Evolutionary conservation across 129 eudicot species (phyloP), one percentile per base, ranked within the genome.

Genomic region (Chrysanthemum makinoi): DNA sequence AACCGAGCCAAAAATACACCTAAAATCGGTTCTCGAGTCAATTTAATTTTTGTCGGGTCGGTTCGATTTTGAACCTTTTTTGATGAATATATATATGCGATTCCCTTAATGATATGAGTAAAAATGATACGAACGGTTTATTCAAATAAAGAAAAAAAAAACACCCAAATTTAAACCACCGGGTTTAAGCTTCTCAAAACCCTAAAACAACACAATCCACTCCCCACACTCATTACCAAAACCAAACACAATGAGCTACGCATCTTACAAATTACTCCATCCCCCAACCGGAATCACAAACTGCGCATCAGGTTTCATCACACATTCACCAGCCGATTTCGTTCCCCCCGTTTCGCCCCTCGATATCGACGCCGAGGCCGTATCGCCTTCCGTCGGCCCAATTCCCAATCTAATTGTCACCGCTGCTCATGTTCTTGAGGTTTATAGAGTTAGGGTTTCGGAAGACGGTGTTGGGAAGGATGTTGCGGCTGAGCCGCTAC

Each of bases 221-320:
- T 30, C 0, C 4, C 35, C 35, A 30, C 35, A 30, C 35, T 30
- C 49, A n/a, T n/a, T n/a, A 60, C 17, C 50, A 9, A 61, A 61
- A 10, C 6, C 33, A 17, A 18, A 3, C 20, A n/a, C 44, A 60
- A 94, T 94, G 98, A 94, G 98, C 67, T 94, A 73, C 96, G 98
- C 98, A 18, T 96, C 93, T 55, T 87, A 75, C 93, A 94, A 87
- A 71, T 76, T 87, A 87, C 86, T 94, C 97, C 98, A 94, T 63
- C 84, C 82, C 51, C 87, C 98, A 13, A 94, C 97, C 77, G 98
- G 95, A 70, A 84, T 94, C 76, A 95, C 90, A 80, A 85, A 84
- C 69, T 94, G 97, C 64, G 96, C 91, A 11, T 74, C 98, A 1
- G 99, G 99, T 51, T 94, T 80, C 83, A 77, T 94, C 79, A 87